Evolutionary conservation across 805 yeast species (phyloP).

Genomic region (Saturnispora mendoncae): DNA sequence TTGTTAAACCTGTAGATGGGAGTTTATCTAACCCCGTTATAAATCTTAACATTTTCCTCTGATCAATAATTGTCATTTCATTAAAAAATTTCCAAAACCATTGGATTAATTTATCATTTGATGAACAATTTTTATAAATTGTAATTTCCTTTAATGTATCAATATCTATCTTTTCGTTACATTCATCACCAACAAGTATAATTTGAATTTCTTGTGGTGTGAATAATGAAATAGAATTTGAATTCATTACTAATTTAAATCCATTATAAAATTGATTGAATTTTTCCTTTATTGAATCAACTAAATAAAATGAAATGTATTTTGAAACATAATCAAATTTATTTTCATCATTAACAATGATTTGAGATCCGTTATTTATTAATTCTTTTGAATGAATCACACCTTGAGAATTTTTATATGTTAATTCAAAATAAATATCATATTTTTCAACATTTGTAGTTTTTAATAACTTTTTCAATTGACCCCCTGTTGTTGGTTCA

Average conservation of each 20-base stretch:
- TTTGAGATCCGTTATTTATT: constrained; percentile 46
- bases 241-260: constrained; percentile 67
- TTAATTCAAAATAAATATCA: constrained; percentile 51
- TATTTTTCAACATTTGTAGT: constrained; percentile 40
- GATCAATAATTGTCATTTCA: constrained; percentile 36
- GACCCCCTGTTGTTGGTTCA: constrained; percentile 57
- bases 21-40: constrained; percentile 87
- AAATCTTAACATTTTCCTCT: constrained; percentile 59
- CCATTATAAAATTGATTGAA: constrained; percentile 59
- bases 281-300: constrained; percentile 42
- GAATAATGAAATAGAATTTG: constrained; percentile 72
- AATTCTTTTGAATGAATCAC: constrained; percentile 39
- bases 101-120: constrained; percentile 31
- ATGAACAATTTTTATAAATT: constrained; percentile 58
- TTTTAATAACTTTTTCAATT: constrained; percentile 39
- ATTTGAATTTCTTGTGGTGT: constrained; percentile 75
- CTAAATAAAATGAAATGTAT: constrained; percentile 55
- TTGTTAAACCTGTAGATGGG: constrained; percentile 87
- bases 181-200: constrained; percentile 67
- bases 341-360: constrained; percentile 51
- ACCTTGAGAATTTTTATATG: constrained; percentile 44
- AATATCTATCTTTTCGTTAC: constrained; percentile 45
- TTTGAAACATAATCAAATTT: constrained; percentile 50
- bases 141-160: constrained; percentile 62
- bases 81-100: constrained; percentile 89